phyloP scores from a whole-genome alignment of 768 basidiomycete species.

The Suillus placidus region DNA sequence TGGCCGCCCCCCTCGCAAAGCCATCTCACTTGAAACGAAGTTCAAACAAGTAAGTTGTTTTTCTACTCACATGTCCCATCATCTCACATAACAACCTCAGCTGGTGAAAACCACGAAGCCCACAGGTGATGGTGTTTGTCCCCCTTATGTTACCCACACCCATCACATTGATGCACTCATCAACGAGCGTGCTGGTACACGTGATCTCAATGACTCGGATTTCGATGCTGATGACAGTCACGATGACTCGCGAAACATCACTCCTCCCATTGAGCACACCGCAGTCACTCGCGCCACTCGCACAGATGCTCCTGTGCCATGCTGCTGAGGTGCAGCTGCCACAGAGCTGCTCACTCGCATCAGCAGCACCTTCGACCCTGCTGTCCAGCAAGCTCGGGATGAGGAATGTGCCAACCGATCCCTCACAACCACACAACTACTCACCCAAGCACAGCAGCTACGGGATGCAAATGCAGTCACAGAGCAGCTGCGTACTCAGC shows the following conservation, averaged over 20 bases:
- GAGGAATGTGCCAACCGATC: conserved; percentile 23
- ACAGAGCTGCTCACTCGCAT: conserved; percentile 25
- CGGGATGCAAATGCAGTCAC: conserved; percentile 24
- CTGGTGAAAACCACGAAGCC: conserved; percentile 30
- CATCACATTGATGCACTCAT: conserved; percentile 31
- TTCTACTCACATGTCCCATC: background rate
- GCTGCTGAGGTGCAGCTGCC: conserved; percentile 15
- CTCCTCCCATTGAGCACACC: background rate
- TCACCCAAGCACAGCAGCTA: conserved; percentile 31
- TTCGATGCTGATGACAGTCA: conserved; percentile 1
- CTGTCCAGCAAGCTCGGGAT: conserved; percentile 23
- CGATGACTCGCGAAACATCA: background rate
- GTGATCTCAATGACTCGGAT: conserved; percentile 27
- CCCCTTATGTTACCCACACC: conserved; percentile 24
- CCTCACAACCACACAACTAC: conserved; percentile 28
- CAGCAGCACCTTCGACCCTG: conserved; percentile 29
- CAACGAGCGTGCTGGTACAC: conserved; percentile 24
- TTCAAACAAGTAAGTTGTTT: conserved; percentile 28
- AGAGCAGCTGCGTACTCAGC: conserved; percentile 21
- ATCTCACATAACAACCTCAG: conserved; percentile 7
- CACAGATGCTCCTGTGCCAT: conserved; percentile 14
- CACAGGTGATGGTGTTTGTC: conserved; percentile 27
- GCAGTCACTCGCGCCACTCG: conserved; percentile 7
- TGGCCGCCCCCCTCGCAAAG: conserved; percentile 13
- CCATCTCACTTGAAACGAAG: conserved; percentile 22